Conservation (phyloP, 176 grass and related monocot genomes). For the Lolium perenne region DNA sequence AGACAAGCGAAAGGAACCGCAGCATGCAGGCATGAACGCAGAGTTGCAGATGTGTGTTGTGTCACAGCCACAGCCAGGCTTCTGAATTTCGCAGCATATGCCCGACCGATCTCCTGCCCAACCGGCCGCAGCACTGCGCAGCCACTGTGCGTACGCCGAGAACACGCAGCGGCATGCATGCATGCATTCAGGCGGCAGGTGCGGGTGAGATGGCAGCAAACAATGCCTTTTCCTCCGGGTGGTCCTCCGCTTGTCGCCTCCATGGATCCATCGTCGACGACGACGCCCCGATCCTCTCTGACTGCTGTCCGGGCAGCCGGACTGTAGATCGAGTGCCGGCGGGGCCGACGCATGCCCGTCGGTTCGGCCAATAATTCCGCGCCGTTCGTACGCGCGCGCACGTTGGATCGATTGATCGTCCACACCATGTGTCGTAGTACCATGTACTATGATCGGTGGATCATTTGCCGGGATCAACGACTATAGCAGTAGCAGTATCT, state of each 20-base stretch:
- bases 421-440: too few relatives aligned
- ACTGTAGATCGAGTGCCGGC: background rate
- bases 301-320: background rate
- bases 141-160: background rate
- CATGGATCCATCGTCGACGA: background rate
- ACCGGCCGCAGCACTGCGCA: background rate
- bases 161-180: background rate
- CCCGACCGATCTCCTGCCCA: background rate
- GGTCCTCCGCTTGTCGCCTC: conserved; percentile 43
- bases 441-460: too few relatives aligned
- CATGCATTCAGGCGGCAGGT: background rate
- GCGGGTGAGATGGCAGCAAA: conserved; percentile 27
- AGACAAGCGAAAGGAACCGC: background rate
- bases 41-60: too few relatives aligned
- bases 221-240: conserved; percentile 45
- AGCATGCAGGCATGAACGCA: background rate
- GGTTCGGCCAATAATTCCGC: too few relatives aligned
- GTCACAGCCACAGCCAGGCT: too few relatives aligned
- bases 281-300: background rate
- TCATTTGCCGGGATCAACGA: too few relatives aligned
- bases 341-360: too few relatives aligned
- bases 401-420: too few relatives aligned
- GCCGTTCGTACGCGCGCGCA: too few relatives aligned
- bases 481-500: too few relatives aligned
- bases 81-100: background rate